These are phyloP conservation scores for Gelatoporia subvermispora DNA, from an alignment of 768 basidiomycete species.

Conservation along the genomic window DNA sequence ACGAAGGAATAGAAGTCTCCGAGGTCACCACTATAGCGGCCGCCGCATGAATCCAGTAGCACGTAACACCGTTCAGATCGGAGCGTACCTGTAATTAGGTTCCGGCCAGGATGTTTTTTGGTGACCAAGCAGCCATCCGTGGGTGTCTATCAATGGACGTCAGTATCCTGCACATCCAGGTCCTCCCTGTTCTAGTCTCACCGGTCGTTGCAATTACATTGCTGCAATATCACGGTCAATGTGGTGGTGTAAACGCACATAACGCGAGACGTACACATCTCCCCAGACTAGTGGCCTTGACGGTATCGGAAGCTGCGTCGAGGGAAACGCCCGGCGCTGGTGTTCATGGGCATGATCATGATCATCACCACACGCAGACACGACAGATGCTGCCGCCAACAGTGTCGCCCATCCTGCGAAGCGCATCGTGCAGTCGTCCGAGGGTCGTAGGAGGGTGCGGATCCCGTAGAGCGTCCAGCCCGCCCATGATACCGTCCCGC, in stretches of 20 bases:
- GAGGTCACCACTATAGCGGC: conserved; percentile 43
- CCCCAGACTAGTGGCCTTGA: conserved; percentile 73
- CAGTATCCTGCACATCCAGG: too few relatives aligned
- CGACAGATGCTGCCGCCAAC: conserved; percentile 11
- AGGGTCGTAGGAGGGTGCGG: conserved; percentile 1
- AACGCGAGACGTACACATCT: conserved; percentile 41
- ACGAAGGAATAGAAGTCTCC: conserved; percentile 91
- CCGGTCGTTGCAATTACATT: too few relatives aligned
- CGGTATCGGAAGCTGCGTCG: conserved; percentile 47
- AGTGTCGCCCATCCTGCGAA: conserved; percentile 1
- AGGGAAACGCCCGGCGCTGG: conserved; percentile 32
- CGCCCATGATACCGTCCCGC: not conserved
- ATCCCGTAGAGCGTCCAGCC: not conserved
- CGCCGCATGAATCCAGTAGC: not conserved
- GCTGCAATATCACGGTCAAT: too few relatives aligned
- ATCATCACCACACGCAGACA: conserved; percentile 20
- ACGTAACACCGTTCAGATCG: not conserved
- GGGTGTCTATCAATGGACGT: conserved; percentile 37
- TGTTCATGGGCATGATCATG: conserved; percentile 28
- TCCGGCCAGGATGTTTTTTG: conserved; percentile 70
- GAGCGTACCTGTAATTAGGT: conserved; percentile 60
- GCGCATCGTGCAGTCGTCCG: too few relatives aligned
- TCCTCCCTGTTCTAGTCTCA: too few relatives aligned
- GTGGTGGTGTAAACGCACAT: too few relatives aligned
- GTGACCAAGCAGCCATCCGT: conserved; percentile 82